phyloP scores from a whole-genome alignment of 208 protist genomes.

The Acanthamoeba healyi region DNA sequence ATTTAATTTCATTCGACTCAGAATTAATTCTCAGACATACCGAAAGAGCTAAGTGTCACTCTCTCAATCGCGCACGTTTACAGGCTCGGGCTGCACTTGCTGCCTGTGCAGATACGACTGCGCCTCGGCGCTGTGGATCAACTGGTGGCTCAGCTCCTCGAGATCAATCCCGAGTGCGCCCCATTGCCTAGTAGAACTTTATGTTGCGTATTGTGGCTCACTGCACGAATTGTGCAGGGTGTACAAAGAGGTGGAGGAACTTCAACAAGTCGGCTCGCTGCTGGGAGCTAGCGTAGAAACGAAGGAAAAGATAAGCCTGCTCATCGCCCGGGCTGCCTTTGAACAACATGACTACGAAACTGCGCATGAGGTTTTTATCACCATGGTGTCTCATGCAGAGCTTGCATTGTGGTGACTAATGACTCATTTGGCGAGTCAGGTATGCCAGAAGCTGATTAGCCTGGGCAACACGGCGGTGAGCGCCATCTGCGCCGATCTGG shows the following conservation, averaged over 20 bases:
- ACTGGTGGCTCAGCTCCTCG: conserved; percentile 28
- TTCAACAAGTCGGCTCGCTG: not conserved
- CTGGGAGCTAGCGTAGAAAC: not conserved
- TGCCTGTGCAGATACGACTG: conserved; percentile 36
- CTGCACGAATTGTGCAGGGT: not conserved
- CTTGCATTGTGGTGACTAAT: too few species aligned
- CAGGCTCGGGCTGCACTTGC: not conserved
- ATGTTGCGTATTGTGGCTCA: not conserved
- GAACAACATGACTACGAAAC: not conserved
- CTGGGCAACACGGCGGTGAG: too few species aligned
- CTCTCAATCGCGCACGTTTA: too few species aligned
- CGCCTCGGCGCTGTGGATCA: not conserved
- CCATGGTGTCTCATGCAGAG: not conserved
- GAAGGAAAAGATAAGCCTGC: not conserved
- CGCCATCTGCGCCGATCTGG: not conserved
- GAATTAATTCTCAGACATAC: too few species aligned
- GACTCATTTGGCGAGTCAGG: too few species aligned
- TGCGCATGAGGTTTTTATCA: not conserved
- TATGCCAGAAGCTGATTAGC: too few species aligned
- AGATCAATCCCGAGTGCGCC: not conserved
- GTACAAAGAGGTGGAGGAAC: conserved; percentile 11
- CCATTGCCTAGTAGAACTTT: not conserved
- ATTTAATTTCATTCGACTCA: too few species aligned
- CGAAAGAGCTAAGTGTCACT: not conserved
- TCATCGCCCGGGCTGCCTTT: conserved; percentile 22